Conservation (phyloP, 2,329 filamentous ascomycete genomes). For the Fusarium liriodendri region DNA sequence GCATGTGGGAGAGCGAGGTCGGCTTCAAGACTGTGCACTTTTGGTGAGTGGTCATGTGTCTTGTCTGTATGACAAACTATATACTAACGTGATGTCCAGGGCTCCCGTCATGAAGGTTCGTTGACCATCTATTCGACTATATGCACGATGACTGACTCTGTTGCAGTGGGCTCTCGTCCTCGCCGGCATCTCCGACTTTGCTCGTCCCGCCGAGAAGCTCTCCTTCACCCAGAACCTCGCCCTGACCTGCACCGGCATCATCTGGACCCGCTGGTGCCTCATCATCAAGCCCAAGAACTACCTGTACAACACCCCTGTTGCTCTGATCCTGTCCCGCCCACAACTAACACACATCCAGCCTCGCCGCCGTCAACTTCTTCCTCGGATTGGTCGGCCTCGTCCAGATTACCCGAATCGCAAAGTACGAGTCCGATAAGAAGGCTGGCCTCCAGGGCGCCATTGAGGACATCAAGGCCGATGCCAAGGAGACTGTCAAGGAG, state of each 20-base stretch:
- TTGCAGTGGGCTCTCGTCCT: conserved; percentile 90
- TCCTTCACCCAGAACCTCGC: conserved; percentile 93
- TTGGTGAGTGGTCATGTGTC: conserved; percentile 68
- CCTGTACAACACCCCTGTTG: conserved; percentile 67
- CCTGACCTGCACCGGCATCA: conserved; percentile 88
- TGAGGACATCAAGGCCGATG: conserved; percentile 56
- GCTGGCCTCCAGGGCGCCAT: conserved; percentile 49
- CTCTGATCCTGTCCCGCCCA: background rate
- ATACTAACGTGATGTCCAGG: conserved; percentile 60
- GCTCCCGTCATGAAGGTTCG: conserved; percentile 88
- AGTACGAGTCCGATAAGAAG: conserved; percentile 73
- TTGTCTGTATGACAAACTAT: background rate
- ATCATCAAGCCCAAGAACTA: conserved; percentile 95
- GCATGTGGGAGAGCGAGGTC: conserved; percentile 85
- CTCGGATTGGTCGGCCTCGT: conserved; percentile 87
- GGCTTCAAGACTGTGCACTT: conserved; percentile 97
- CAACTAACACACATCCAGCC: conserved; percentile 57
- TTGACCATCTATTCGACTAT: conserved; percentile 13
- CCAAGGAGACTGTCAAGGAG: conserved; percentile 47
- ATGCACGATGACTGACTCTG: conserved; percentile 16
- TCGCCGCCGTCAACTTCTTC: conserved; percentile 98
- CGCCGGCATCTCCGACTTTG: conserved; percentile 91
- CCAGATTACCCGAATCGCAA: conserved; percentile 82
- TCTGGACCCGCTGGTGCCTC: conserved; percentile 99
- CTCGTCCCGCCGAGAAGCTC: conserved; percentile 90